Evolutionary conservation across 345 rosid genomes (phyloP).

Genomic region (Sisymbrium irio): DNA sequence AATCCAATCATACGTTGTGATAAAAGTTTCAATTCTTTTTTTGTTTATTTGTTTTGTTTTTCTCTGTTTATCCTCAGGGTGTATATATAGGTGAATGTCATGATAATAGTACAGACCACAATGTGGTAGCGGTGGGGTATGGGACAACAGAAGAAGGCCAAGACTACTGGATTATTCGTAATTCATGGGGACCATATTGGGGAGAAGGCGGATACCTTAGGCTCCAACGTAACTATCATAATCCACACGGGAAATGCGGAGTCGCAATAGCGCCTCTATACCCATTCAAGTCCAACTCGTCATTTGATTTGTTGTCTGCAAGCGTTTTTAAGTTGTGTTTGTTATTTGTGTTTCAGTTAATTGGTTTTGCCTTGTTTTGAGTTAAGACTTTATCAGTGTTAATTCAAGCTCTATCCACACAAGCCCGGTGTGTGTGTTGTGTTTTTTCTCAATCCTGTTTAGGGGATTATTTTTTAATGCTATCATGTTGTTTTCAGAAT

Average conservation of each 20-base stretch:
- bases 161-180: constrained; percentile 19
- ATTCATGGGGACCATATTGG: constrained; percentile 11
- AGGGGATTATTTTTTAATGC: too few relatives aligned
- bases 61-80: constrained; percentile 5
- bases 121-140: constrained; percentile 10
- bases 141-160: neutral
- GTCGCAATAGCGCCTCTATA: neutral
- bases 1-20: neutral
- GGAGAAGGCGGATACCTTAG: constrained; percentile 11
- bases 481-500: too few relatives aligned
- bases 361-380: neutral
- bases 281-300: neutral
- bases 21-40: too few relatives aligned
- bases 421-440: neutral
- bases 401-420: too few relatives aligned
- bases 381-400: neutral
- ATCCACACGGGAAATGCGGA: neutral
- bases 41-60: too few relatives aligned
- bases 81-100: constrained; percentile 15
- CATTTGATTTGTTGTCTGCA: neutral
- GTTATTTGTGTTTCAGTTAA: neutral
- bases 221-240: neutral
- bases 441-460: too few relatives aligned
- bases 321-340: neutral
- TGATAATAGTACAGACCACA: neutral